These are phyloP conservation scores for Babesia bigemina DNA, from an alignment of 169 alveolate genomes.

Conservation along the genomic window DNA sequence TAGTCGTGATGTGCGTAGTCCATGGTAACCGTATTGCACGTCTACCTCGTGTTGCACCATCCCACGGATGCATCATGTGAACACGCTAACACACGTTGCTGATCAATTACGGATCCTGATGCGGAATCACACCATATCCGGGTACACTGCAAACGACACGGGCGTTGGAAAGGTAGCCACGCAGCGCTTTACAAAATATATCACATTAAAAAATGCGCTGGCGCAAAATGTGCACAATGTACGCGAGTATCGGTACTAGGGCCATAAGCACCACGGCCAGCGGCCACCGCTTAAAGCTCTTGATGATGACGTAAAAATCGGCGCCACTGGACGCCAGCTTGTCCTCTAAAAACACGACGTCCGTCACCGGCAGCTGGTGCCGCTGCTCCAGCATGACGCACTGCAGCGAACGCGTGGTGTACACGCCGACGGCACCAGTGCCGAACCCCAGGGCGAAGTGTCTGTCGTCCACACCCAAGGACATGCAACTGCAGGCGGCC, in stretches of 20 bases:
- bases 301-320: slow-evolving; percentile 56
- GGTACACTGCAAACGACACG: too few species aligned
- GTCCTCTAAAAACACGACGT: slow-evolving; percentile 42
- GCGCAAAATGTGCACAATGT: slow-evolving; percentile 7
- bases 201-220: background rate
- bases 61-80: too few species aligned
- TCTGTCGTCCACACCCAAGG: slow-evolving; percentile 5
- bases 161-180: background rate
- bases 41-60: too few species aligned
- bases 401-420: slow-evolving; percentile 16
- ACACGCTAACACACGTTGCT: too few species aligned
- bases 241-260: slow-evolving; percentile 33
- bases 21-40: too few species aligned
- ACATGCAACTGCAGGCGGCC: slow-evolving; percentile 11
- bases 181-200: background rate
- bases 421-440: slow-evolving; percentile 55
- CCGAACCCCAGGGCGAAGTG: slow-evolving; percentile 63
- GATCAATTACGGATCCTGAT: too few species aligned
- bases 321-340: slow-evolving; percentile 58
- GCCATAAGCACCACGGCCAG: slow-evolving; percentile 12
- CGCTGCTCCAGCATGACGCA: slow-evolving; percentile 24
- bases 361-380: slow-evolving; percentile 67
- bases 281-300: slow-evolving; percentile 11
- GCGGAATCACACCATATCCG: too few species aligned
- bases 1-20: too few species aligned